Conservation (phyloP, 2,329 filamentous ascomycete species). For the Lasiodiplodia citricola region DNA sequence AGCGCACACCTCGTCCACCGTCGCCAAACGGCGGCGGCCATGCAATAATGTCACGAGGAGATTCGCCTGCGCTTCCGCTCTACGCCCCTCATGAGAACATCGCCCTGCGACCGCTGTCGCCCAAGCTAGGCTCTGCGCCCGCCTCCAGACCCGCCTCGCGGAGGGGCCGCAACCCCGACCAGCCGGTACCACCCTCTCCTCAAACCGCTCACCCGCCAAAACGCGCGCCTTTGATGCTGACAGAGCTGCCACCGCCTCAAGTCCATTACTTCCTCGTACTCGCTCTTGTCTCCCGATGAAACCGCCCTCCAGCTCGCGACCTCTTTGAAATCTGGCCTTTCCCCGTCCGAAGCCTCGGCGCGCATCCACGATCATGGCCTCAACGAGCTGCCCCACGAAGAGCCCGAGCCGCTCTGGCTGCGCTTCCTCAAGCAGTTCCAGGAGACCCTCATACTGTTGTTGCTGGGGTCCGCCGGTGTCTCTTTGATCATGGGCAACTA, state of each 20-base stretch:
- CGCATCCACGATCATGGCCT: slow-evolving; percentile 81
- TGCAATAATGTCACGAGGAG: slow-evolving; percentile 68
- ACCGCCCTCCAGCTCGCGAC: slow-evolving; percentile 78
- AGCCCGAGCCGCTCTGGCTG: slow-evolving; percentile 91
- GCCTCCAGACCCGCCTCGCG: slow-evolving; percentile 35
- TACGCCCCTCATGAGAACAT: slow-evolving; percentile 53
- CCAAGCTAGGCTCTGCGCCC: slow-evolving; percentile 27
- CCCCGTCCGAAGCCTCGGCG: slow-evolving; percentile 78
- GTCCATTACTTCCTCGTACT: slow-evolving; percentile 58
- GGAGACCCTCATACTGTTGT: slow-evolving; percentile 90
- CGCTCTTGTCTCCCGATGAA: slow-evolving; percentile 75
- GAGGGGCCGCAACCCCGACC: slow-evolving; percentile 33
- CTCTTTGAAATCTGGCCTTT: slow-evolving; percentile 81
- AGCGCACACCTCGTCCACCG: slow-evolving; percentile 7
- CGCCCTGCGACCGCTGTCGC: slow-evolving; percentile 37
- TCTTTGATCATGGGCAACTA: slow-evolving; percentile 91
- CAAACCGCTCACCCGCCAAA: slow-evolving; percentile 34
- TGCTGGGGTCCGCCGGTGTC: slow-evolving; percentile 84
- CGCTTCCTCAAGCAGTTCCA: slow-evolving; percentile 97
- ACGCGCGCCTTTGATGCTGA: slow-evolving; percentile 9
- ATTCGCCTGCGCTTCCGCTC: slow-evolving; percentile 63
- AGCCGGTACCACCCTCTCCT: slow-evolving; percentile 29
- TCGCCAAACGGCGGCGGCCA: slow-evolving; percentile 35
- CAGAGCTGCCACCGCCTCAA: slow-evolving; percentile 32
- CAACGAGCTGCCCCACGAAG: slow-evolving; percentile 94